Base-by-base conservation (phyloP, 345 rosid genomes). In the Laguncularia racemosa region DNA sequence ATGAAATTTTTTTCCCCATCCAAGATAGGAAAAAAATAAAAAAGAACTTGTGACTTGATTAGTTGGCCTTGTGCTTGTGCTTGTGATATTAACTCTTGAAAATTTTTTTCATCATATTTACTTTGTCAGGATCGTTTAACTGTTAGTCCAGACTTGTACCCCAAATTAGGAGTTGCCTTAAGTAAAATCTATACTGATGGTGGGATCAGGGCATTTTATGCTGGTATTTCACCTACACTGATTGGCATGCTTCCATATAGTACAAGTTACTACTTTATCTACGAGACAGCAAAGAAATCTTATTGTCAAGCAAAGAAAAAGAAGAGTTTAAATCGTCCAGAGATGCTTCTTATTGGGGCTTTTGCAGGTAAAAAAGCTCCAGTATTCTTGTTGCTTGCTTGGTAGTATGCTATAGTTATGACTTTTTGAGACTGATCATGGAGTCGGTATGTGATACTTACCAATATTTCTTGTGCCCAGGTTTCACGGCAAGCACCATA, bases 191-290 rank as follows among this genome's bases (percentile, higher is more conserved):
- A 85, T 46, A 84, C 71, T 66, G 89, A 88, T 50, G 96, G 92
- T 55, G 99, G 99, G 16, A 48, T 88, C 51, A 73, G 97, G 60
- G 93, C 81, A 68, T 84, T 95, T 64, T 85, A 95, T 51, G 78
- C 97, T 17, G 97, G 99, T 44, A 44, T 95, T 56, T 73, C 79
- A 51, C 99, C 99, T 16, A 88, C 97, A 6, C 63, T 93, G 59
- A 64, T 88, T 0, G 99, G 99, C 60, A 93, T 93, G 99, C 96
- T 93, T 74, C 99, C 99, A 1, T 91, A 88, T 64, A 85, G 95
- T 73, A 93, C 99, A 12, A 87, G 97, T 74, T 95, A 76, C 73
- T 95, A 95, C 76, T 95, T 90, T 69, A 81, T 95, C 84, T 88
- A 90, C 50, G 99, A 90, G 71, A 85, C 71, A 9, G 62, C 81